Evolutionary conservation across 2,329 filamentous ascomycete genomes (phyloP).

Genomic region (Helicocarpus griseus): DNA sequence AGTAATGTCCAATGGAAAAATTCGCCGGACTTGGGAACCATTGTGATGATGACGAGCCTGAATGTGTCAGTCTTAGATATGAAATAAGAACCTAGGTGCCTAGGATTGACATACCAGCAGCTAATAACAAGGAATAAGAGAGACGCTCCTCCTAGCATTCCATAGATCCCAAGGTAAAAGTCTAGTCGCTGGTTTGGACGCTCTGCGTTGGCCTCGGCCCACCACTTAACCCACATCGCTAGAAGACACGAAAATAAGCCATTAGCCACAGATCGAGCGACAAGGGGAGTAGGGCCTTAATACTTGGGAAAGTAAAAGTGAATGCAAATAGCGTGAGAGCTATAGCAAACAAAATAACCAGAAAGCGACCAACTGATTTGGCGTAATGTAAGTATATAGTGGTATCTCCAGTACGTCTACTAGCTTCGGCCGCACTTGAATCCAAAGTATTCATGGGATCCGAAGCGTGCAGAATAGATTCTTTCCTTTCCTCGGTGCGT

Average conservation of each 20-base stretch:
- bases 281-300: conserved; percentile 5
- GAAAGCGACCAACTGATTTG: conserved; percentile 27
- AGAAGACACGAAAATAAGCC: conserved; percentile 3
- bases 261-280: neutral
- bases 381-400: conserved; percentile 35
- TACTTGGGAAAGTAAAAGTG: conserved; percentile 33
- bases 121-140: conserved; percentile 28
- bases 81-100: conserved; percentile 1
- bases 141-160: conserved; percentile 28
- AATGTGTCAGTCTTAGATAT: conserved; percentile 4
- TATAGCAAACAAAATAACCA: conserved; percentile 27
- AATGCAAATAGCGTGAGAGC: conserved; percentile 30
- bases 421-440: conserved; percentile 19
- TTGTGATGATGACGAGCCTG: conserved; percentile 43
- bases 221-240: conserved; percentile 35
- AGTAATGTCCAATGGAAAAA: conserved; percentile 41
- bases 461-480: neutral
- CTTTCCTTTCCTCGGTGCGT: neutral
- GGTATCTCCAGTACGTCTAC: conserved; percentile 30
- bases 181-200: conserved; percentile 24
- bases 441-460: conserved; percentile 10
- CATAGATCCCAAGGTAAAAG: conserved; percentile 31
- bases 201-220: conserved; percentile 28
- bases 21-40: conserved; percentile 45
- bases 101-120: conserved; percentile 22